Base-by-base conservation (phyloP, 768 basidiomycete genomes). In the Phaeotremella fagi region DNA sequence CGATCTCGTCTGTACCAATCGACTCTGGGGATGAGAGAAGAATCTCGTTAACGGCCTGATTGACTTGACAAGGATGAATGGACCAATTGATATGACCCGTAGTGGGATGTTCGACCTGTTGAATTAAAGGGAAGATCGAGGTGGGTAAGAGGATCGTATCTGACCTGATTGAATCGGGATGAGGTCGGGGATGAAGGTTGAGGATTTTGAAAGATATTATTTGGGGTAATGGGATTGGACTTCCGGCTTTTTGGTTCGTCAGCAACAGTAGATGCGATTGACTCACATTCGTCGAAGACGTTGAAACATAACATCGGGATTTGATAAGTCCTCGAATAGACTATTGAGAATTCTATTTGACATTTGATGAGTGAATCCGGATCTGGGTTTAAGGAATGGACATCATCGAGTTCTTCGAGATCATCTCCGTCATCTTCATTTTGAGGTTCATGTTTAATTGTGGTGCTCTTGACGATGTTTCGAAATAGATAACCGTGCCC, bases 371-470 rank as follows among this genome's bases (percentile, higher is more conserved):
- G 18, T 29, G 6, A 16, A 33, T 33, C 16, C 31, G 31, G 16
- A 38, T n/a, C 22, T 41, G 37, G 23, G 26, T 26, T 6, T 14
- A 15, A 14, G 25, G 18, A 24, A 44, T 23, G 1, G 11, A 33
- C 44, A 36, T 36, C 22, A 9, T 42, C 54, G 20, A 45, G 42
- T 20, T 49, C 48, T 29, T 55, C 18, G 91, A 76, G 2, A 82
- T 52, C 59, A 9, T 55, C 54, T 4, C 42, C 54, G 29, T 51
- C 45, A 27, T 5, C 48, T 27, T 50, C 51, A 18, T 45, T 33
- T 33, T 41, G 11, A 15, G 7, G 5, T 28, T 22, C 29, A n/a
- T 37, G 16, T 48, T n/a, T n/a, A n/a, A n/a, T n/a, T n/a, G n/a
- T n/a, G n/a, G n/a, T n/a, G n/a, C n/a, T n/a, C n/a, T n/a, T n/a